Base-by-base conservation (phyloP, 2,329 filamentous ascomycete genomes). In the Calonectria pseudoreteaudii region DNA sequence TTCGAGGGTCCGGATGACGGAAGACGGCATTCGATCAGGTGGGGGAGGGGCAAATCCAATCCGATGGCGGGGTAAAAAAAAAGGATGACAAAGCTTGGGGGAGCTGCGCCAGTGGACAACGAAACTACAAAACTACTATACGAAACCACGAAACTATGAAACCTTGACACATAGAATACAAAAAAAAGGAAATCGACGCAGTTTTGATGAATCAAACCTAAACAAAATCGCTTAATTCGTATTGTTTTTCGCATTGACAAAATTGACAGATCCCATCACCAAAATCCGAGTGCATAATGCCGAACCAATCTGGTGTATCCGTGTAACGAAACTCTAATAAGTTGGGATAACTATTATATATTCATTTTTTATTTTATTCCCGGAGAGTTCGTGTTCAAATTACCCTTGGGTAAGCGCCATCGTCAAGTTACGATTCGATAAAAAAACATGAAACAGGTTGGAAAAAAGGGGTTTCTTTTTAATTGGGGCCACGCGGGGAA, bases 41-140 rank as follows among this genome's bases (percentile, higher is more conserved):
- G 70, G 64, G 56, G 53, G 56, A 71, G 60, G 62, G 60, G 69
- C 69, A 66, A 66, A 49, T 44, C 41, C 41, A 44, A 10, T 20
- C 38, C n/a, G 23, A 65, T 68, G 65, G 70, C 65, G 70, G 70
- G 70, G 65, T 72, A 65, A 28, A 38, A 62, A 62, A 62, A 62
- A 60, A 47, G 23, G 23, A 23, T 5, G 44, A 23, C 44, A 23
- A 47, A 47, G 44, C 44, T 23, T 23, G 44, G 20, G 44, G n/a
- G 44, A 47, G 14, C n/a, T 47, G 23, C 44, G 13, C 3, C 44
- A 10, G 18, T 47, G 23, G n/a, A 47, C 44, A 23, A 23, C 10
- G 18, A 47, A 47, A 23, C 44, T 47, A 23, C 10, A 13, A 47
- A 47, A 5, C 44, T 23, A 47, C n/a, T n/a, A n/a, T n/a, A 23